Conservation (phyloP, 2,329 filamentous ascomycete species). For the Phialophora expanda region DNA sequence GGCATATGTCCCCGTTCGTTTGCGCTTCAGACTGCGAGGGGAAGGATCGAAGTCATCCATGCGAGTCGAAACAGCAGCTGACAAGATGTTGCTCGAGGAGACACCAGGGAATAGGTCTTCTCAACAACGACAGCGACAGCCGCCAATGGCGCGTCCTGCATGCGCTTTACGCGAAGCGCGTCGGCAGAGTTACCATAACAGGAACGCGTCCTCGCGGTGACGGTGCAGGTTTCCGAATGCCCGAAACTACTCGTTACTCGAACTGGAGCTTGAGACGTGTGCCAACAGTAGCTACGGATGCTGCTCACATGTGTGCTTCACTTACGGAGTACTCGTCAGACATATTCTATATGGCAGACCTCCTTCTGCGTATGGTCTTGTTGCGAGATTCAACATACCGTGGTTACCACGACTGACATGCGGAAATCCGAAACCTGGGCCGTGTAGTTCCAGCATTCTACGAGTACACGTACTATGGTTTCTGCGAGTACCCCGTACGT, state of each 20-base stretch:
- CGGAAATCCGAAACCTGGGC: neutral
- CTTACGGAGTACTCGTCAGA: neutral
- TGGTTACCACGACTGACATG: neutral
- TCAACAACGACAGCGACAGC: conserved; percentile 2
- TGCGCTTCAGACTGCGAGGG: conserved; percentile 36
- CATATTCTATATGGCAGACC: neutral
- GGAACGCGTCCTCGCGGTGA: neutral
- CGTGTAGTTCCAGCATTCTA: neutral
- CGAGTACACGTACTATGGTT: neutral
- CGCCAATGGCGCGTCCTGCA: neutral
- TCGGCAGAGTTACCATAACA: conserved; percentile 26
- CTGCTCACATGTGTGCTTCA: neutral
- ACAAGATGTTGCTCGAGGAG: neutral
- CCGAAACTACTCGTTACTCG: neutral
- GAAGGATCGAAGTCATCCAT: conserved; percentile 33
- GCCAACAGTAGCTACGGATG: neutral
- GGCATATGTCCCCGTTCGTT: conserved; percentile 35
- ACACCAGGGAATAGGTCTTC: neutral
- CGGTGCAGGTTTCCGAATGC: neutral
- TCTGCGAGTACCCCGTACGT: neutral
- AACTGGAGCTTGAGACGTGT: neutral
- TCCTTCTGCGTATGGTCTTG: neutral
- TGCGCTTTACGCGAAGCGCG: conserved; percentile 32
- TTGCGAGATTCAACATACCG: neutral
- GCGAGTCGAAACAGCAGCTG: neutral